Evolutionary conservation across 257 asterid species (phyloP), one percentile per base, ranked within the genome.

Genomic region (Galeopsis tetrahit): DNA sequence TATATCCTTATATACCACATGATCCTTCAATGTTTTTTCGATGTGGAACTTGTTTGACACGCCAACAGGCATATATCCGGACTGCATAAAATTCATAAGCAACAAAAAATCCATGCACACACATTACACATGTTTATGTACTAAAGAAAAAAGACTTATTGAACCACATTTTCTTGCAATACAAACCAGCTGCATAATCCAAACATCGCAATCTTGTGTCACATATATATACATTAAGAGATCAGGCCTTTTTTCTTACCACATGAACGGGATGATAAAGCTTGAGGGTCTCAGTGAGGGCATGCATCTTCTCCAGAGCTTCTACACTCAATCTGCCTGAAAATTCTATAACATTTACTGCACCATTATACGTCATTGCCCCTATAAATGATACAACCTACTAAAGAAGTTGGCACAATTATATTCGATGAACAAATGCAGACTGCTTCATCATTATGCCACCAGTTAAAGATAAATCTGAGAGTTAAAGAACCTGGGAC

Each of bases 161-260:
- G 80, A 78, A 68, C 97, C 96, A 72, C 79, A 80, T 81, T 86
- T 93, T 79, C 96, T 79, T 57, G 96, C 98, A 80, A 93, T 82
- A 55, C 88, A 85, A 17, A 93, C 77, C 80, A 93, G 81, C 97
- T 90, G 93, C 80, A 84, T 59, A 68, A 78, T 69, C 61, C 62
- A 31, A 80, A 14, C 34, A 74, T 69, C 61, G 32, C 40, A 79
- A 79, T 66, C 28, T 21, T 21, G 28, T 21, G 28, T 21, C 28
- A 21, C 28, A 21, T 21, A 21, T 21, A 21, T 21, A 21, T 21
- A 21, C 28, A 21, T 21, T 21, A 21, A 21, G 28, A 21, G 28
- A 21, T 21, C 28, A 21, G 28, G 28, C 28, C 28, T 21, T 21
- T 21, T 21, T 21, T 21, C 28, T 21, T 21, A 21, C 28, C 28